A percentile compares a stretch with the other conserved stretches of the same genome.
These are phyloP conservation scores for Cutaneotrichosporon arboriforme DNA, from an alignment of 1,284 basidiomycete species.

Conservation along the genomic window DNA sequence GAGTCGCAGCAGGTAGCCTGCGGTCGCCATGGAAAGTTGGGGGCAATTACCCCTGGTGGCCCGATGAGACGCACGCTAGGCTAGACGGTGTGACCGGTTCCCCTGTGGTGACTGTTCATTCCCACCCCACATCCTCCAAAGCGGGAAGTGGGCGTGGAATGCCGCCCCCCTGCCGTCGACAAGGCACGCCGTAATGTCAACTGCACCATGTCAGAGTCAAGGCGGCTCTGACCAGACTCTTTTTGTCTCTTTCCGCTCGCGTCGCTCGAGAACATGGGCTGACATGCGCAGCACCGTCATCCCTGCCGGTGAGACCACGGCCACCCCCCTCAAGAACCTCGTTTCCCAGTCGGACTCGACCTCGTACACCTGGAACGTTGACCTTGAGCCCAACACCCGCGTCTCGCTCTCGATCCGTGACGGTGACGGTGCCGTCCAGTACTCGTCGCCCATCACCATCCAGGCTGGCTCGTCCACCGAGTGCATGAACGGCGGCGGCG, in stretches of 20 bases:
- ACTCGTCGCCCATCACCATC: constrained; percentile 57
- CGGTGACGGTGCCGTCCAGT: constrained; percentile 53
- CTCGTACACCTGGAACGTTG: constrained; percentile 59
- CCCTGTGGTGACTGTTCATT: not conserved
- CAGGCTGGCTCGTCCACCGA: constrained; percentile 46
- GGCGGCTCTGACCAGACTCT: too few species aligned
- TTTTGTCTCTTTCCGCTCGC: not conserved
- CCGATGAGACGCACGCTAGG: not conserved
- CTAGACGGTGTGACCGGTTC: not conserved
- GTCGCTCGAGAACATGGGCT: not conserved
- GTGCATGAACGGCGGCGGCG: constrained; percentile 20
- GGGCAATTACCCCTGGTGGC: not conserved
- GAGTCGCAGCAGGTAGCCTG: too few species aligned
- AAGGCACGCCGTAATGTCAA: not conserved
- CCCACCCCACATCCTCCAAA: too few species aligned
- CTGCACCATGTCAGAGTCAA: too few species aligned
- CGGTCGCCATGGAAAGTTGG: too few species aligned
- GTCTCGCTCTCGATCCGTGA: constrained; percentile 39
- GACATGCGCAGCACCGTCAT: constrained; percentile 49
- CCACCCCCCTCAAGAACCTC: constrained; percentile 54
- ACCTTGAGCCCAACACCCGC: constrained; percentile 53
- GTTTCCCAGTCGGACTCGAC: constrained; percentile 38
- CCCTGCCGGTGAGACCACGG: constrained; percentile 63
- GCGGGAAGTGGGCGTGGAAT: not conserved
- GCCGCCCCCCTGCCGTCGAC: not conserved